Conservation (phyloP, 331 rosid species). For the Malus hybrid region DNA sequence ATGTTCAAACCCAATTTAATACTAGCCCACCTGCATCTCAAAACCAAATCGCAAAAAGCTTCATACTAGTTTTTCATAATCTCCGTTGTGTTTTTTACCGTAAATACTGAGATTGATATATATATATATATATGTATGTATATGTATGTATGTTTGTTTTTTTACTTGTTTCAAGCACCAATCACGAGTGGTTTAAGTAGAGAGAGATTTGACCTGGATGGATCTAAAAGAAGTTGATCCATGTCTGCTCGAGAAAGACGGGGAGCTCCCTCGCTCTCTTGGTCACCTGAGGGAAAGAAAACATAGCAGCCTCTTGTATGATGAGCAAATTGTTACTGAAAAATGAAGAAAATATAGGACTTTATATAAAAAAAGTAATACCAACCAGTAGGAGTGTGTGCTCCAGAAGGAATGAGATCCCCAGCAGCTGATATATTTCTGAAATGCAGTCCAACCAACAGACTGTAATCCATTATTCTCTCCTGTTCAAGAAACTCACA, state of each 20-base stretch:
- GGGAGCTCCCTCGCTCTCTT: slow-evolving; percentile 43
- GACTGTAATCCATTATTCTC: slow-evolving; percentile 83
- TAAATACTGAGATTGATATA: too few relatives aligned
- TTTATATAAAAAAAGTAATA: not conserved
- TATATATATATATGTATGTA: too few relatives aligned
- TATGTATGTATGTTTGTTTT: too few relatives aligned
- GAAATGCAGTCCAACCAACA: slow-evolving; percentile 72
- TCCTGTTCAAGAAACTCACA: slow-evolving; percentile 81
- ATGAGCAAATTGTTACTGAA: not conserved
- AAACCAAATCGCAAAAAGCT: not conserved
- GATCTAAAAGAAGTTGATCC: slow-evolving; percentile 54
- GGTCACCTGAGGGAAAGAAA: slow-evolving; percentile 32
- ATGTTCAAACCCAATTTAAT: slow-evolving; percentile 46
- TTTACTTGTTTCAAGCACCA: not conserved
- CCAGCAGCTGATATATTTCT: slow-evolving; percentile 56
- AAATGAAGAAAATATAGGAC: not conserved
- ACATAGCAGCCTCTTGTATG: not conserved
- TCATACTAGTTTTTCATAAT: too few relatives aligned
- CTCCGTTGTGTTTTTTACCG: too few relatives aligned
- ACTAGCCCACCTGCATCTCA: slow-evolving; percentile 59
- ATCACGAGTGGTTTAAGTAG: not conserved
- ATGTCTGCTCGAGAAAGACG: slow-evolving; percentile 34
- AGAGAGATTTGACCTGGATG: slow-evolving; percentile 45
- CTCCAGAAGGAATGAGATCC: slow-evolving; percentile 40
- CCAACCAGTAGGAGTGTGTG: slow-evolving; percentile 36